phyloP scores from a whole-genome alignment of 2,329 filamentous ascomycete species.

The Aaosphaeria arxii region DNA sequence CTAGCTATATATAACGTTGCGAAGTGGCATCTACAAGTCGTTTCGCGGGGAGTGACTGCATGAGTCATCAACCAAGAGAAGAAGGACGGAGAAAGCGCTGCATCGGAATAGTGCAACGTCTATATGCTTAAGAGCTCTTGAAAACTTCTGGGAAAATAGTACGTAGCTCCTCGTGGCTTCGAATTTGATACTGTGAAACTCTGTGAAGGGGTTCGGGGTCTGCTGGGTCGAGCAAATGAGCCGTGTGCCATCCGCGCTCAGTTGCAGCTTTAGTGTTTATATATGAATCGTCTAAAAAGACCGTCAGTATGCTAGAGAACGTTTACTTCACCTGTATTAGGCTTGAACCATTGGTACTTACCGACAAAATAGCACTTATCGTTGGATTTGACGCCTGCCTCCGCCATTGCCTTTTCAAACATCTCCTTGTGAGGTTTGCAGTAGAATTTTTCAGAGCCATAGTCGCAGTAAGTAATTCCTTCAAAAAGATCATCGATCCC shows the following conservation, averaged over 20 bases:
- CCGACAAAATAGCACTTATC: slow-evolving; percentile 90
- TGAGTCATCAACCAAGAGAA: too few relatives aligned
- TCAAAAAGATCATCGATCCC: slow-evolving; percentile 88
- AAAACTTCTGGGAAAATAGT: slow-evolving; percentile 81
- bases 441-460: slow-evolving; percentile 66
- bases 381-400: slow-evolving; percentile 67
- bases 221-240: slow-evolving; percentile 79
- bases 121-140: slow-evolving; percentile 44
- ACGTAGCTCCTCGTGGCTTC: slow-evolving; percentile 71
- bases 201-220: slow-evolving; percentile 61
- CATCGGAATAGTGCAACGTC: too few relatives aligned
- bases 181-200: slow-evolving; percentile 73
- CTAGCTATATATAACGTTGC: too few relatives aligned
- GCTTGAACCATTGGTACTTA: slow-evolving; percentile 45
- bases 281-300: slow-evolving; percentile 73
- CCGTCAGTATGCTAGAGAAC: slow-evolving; percentile 7
- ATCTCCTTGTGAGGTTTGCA: slow-evolving; percentile 85
- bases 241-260: slow-evolving; percentile 79
- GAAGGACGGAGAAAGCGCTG: too few relatives aligned
- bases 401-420: slow-evolving; percentile 84
- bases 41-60: too few relatives aligned
- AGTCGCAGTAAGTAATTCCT: slow-evolving; percentile 93
- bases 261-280: slow-evolving; percentile 76
- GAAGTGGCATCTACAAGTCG: too few relatives aligned
- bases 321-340: too few relatives aligned